Percentiles rank a stretch among this genome's conserved stretches.
These are phyloP conservation scores for Fusarium vanettenii DNA, from an alignment of 2,329 filamentous ascomycete genomes.

Conservation along the genomic window DNA sequence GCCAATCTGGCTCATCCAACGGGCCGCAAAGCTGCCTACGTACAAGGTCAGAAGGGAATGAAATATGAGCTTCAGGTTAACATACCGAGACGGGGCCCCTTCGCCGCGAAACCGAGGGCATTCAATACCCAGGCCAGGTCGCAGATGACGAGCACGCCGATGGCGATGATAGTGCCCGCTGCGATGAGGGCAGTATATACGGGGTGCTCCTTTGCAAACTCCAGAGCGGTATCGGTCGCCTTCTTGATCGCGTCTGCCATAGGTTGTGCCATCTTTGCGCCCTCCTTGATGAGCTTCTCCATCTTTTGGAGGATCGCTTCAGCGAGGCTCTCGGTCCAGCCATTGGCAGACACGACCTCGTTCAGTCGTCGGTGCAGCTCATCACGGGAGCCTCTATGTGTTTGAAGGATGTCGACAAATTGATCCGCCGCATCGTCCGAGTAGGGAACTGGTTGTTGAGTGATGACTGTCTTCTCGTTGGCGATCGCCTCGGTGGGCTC, in stretches of 20 bases:
- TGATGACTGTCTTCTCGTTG: background rate
- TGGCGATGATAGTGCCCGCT: constrained; percentile 24
- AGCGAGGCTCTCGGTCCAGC: constrained; percentile 35
- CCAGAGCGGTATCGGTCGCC: constrained; percentile 5
- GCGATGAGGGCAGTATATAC: constrained; percentile 33
- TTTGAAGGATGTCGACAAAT: constrained; percentile 21
- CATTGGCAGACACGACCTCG: constrained; percentile 13
- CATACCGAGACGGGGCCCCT: constrained; percentile 32
- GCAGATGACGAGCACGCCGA: constrained; percentile 33
- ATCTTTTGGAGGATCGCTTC: constrained; percentile 29
- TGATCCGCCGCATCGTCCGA: constrained; percentile 22
- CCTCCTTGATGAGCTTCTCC: constrained; percentile 21
- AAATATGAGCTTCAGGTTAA: accelerated
- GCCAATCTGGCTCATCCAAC: constrained; percentile 40
- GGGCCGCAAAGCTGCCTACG: constrained; percentile 37
- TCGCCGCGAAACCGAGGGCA: constrained; percentile 32
- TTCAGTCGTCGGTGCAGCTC: constrained; percentile 16
- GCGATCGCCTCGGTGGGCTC: background rate
- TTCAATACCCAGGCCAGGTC: constrained; percentile 35
- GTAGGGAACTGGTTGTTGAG: constrained; percentile 1
- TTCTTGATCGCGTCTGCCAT: constrained; percentile 26
- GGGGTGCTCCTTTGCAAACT: constrained; percentile 37
- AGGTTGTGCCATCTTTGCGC: constrained; percentile 9
- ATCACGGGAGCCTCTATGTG: background rate
- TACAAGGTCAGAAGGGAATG: accelerated